phyloP scores from a whole-genome alignment of 768 basidiomycete genomes.

The Lentinula raphanica region DNA sequence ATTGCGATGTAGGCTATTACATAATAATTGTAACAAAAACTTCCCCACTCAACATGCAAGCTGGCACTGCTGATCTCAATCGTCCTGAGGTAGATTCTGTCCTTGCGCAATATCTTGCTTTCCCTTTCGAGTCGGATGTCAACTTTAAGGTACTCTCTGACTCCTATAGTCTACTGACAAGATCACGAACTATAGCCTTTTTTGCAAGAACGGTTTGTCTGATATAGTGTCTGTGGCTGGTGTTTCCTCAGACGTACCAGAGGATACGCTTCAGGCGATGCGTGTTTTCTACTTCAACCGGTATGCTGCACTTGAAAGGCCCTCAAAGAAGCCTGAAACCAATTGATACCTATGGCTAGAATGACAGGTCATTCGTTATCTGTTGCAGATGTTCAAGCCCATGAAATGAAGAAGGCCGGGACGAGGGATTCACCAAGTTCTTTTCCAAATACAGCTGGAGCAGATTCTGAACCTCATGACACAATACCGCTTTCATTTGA shows the following conservation, averaged over 20 bases:
- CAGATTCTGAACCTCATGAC: not conserved
- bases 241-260: constrained; percentile 31
- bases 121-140: constrained; percentile 54
- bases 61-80: too few species aligned
- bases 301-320: constrained; percentile 21
- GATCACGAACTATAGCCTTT: constrained; percentile 10
- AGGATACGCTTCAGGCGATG: constrained; percentile 46
- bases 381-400: constrained; percentile 35
- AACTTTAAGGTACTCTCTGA: constrained; percentile 47
- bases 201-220: constrained; percentile 59
- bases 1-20: too few species aligned
- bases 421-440: not conserved
- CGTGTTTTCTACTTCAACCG: constrained; percentile 72
- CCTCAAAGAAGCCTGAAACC: not conserved
- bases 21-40: too few species aligned
- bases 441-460: not conserved
- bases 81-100: not conserved
- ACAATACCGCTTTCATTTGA: constrained; percentile 48
- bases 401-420: constrained; percentile 21
- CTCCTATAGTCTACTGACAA: not conserved
- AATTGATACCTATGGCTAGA: constrained; percentile 16
- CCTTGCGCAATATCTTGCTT: constrained; percentile 28
- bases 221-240: constrained; percentile 41
- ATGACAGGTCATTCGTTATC: constrained; percentile 37
- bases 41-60: too few species aligned